These are phyloP conservation scores for Wakefieldia striispora DNA, from an alignment of 768 basidiomycete species.

Conservation along the genomic window DNA sequence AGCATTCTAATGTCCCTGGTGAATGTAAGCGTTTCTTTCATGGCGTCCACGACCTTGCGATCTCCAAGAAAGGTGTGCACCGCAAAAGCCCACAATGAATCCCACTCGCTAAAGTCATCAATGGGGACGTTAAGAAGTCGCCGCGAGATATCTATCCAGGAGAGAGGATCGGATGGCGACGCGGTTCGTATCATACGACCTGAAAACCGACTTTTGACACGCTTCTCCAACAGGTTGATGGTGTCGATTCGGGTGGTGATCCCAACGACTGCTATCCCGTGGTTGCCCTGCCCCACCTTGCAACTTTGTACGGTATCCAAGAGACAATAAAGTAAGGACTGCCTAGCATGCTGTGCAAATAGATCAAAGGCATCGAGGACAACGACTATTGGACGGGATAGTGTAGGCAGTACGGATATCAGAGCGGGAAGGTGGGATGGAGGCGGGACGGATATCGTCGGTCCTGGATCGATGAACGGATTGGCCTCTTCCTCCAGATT, in stretches of 20 bases:
- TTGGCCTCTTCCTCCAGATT: slow-evolving; percentile 44
- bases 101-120: slow-evolving; percentile 51
- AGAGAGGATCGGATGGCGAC: slow-evolving; percentile 48
- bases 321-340: slow-evolving; percentile 91
- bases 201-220: slow-evolving; percentile 97
- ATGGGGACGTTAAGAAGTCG: slow-evolving; percentile 37
- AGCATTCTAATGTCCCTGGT: slow-evolving; percentile 60
- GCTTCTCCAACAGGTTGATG: slow-evolving; percentile 86
- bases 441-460: slow-evolving; percentile 49
- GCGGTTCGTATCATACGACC: slow-evolving; percentile 82
- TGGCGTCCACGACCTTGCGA: slow-evolving; percentile 38
- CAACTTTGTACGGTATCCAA: slow-evolving; percentile 92
- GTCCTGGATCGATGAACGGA: slow-evolving; percentile 44
- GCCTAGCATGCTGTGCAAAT: slow-evolving; percentile 88
- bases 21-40: slow-evolving; percentile 62
- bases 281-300: slow-evolving; percentile 52
- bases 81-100: slow-evolving; percentile 49
- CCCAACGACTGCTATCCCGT: slow-evolving; percentile 84
- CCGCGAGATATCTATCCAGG: slow-evolving; percentile 52
- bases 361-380: slow-evolving; percentile 92
- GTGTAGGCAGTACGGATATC: slow-evolving; percentile 74
- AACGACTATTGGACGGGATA: slow-evolving; percentile 76
- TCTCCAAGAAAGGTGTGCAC: slow-evolving; percentile 60
- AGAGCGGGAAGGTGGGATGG: slow-evolving; percentile 70
- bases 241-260: slow-evolving; percentile 86